Conservation (phyloP, 306 rosid species). For the Fragaria ananassa region DNA sequence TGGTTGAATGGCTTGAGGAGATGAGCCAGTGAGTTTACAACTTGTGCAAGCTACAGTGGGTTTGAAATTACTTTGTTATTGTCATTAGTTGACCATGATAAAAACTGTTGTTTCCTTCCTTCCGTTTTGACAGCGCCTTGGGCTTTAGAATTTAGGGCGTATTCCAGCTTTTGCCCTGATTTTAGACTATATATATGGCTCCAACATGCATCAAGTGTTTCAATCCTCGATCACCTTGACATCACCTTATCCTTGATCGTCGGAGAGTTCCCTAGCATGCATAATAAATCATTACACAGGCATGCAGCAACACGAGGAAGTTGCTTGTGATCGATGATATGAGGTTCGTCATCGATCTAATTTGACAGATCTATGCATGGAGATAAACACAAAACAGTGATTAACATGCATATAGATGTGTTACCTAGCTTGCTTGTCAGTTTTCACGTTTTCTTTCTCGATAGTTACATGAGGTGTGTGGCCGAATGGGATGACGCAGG, state of each 20-base stretch:
- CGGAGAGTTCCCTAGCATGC: background rate
- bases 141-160: no score
- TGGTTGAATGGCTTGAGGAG: no score
- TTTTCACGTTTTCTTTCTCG: background rate
- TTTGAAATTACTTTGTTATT: no score
- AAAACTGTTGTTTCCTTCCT: no score
- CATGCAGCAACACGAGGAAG: background rate
- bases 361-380: background rate
- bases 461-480: background rate
- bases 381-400: background rate
- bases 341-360: background rate
- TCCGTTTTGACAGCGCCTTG: no score
- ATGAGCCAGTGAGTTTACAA: no score
- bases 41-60: no score
- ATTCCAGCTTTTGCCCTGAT: no score
- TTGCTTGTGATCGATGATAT: background rate
- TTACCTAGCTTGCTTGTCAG: background rate
- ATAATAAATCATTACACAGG: background rate
- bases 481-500: background rate
- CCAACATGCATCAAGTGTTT: background rate
- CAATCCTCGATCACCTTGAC: no score
- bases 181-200: no score
- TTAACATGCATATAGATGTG: background rate
- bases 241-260: background rate
- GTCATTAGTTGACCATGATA: no score